Evolutionary conservation across 768 basidiomycete species (phyloP).

Genomic region (Saitozyma sp.): DNA sequence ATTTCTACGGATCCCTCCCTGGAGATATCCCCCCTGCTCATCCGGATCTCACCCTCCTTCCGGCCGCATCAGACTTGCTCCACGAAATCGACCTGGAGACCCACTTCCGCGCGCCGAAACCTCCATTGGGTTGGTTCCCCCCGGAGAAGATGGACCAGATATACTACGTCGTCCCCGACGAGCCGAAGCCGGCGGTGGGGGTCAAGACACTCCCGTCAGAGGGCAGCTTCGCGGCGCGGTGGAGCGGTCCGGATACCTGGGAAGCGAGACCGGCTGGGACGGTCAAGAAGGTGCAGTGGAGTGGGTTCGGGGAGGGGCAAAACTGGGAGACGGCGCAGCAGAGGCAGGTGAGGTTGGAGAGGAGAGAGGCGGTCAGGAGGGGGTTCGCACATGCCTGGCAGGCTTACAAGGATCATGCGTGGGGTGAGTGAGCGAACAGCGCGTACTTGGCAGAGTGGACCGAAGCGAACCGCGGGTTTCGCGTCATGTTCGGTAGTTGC

Average conservation of each 20-base stretch:
- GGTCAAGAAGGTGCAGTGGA: constrained; percentile 34
- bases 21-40: constrained; percentile 16
- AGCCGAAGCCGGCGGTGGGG: too few species aligned
- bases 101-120: constrained; percentile 12
- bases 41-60: constrained; percentile 30
- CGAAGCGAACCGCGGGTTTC: neutral
- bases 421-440: constrained; percentile 39
- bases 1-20: constrained; percentile 9
- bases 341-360: constrained; percentile 28
- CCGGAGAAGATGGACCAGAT: too few species aligned
- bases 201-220: too few species aligned
- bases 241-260: too few species aligned
- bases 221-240: too few species aligned
- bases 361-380: constrained; percentile 48
- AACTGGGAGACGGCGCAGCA: constrained; percentile 26
- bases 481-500: neutral
- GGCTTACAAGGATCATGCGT: constrained; percentile 49
- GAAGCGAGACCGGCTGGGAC: neutral
- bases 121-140: too few species aligned
- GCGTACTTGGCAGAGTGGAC: too few species aligned
- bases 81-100: constrained; percentile 23
- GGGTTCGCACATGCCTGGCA: constrained; percentile 51
- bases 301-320: constrained; percentile 27
- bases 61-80: constrained; percentile 19
- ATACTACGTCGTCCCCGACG: too few species aligned